Conservation (phyloP, 345 rosid genomes). For the Eucalyptus sp. region DNA sequence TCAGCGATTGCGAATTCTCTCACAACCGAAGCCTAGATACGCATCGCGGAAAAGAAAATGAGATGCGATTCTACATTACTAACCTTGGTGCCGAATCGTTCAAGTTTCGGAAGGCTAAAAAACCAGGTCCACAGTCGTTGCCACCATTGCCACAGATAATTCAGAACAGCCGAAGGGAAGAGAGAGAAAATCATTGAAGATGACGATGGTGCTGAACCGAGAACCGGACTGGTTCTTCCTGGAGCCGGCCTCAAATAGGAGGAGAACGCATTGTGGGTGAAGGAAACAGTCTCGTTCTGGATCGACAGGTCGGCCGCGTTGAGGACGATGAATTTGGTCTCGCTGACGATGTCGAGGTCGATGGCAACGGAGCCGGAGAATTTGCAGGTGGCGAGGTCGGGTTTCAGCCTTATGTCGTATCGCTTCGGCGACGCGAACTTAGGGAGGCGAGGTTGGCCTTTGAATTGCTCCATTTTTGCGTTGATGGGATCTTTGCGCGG, state of each 20-base stretch:
- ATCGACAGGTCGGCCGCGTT: slow-evolving; percentile 80
- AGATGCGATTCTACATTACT: neutral
- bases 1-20: neutral
- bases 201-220: neutral
- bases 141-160: neutral
- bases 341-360: slow-evolving; percentile 20
- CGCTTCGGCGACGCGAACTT: slow-evolving; percentile 70
- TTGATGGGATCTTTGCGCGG: neutral
- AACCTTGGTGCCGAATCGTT: neutral
- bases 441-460: slow-evolving; percentile 82
- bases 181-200: neutral
- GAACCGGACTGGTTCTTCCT: neutral
- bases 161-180: neutral
- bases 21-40: neutral
- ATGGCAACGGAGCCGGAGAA: slow-evolving; percentile 56
- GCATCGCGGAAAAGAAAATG: neutral
- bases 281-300: slow-evolving; percentile 32
- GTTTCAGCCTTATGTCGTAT: slow-evolving; percentile 65
- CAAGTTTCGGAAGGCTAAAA: neutral
- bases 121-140: neutral
- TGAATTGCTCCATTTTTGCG: slow-evolving; percentile 59
- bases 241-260: neutral
- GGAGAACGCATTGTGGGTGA: slow-evolving; percentile 8
- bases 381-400: slow-evolving; percentile 63
- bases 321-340: slow-evolving; percentile 72